phyloP scores from a whole-genome alignment of 139 green algal genomes.

The Gonium pectorale region DNA sequence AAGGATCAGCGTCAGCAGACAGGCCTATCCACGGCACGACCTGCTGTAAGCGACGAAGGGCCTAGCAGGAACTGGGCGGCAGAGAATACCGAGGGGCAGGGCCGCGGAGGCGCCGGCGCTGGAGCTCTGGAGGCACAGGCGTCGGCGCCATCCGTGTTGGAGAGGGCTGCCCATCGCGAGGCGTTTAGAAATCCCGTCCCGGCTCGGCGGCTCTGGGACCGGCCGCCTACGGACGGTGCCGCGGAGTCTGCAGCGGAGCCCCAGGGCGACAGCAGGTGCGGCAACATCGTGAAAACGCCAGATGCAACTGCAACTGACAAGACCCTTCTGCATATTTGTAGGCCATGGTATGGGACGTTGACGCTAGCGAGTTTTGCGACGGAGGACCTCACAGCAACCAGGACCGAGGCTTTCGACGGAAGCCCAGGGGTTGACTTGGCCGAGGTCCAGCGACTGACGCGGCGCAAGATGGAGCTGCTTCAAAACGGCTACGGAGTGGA shows the following conservation, averaged over 20 bases:
- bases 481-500: conserved; percentile 37
- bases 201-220: too few relatives aligned
- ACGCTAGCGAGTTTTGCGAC: neutral
- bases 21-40: neutral
- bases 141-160: too few relatives aligned
- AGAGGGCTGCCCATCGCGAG: too few relatives aligned
- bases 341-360: neutral
- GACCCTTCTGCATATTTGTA: too few relatives aligned
- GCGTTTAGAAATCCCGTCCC: too few relatives aligned
- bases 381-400: neutral
- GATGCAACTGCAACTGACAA: neutral
- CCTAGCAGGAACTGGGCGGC: neutral
- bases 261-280: neutral
- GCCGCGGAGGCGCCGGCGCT: neutral
- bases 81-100: neutral
- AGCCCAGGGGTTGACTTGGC: neutral
- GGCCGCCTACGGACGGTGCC: too few relatives aligned
- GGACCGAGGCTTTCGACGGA: neutral
- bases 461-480: conserved; percentile 68
- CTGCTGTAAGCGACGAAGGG: too few relatives aligned
- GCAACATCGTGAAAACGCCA: neutral
- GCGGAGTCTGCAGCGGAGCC: neutral
- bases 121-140: neutral
- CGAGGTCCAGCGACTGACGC: conserved; percentile 67
- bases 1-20: neutral